Base-by-base conservation (phyloP, 1,284 basidiomycete species). In the Puccinia hordei region DNA sequence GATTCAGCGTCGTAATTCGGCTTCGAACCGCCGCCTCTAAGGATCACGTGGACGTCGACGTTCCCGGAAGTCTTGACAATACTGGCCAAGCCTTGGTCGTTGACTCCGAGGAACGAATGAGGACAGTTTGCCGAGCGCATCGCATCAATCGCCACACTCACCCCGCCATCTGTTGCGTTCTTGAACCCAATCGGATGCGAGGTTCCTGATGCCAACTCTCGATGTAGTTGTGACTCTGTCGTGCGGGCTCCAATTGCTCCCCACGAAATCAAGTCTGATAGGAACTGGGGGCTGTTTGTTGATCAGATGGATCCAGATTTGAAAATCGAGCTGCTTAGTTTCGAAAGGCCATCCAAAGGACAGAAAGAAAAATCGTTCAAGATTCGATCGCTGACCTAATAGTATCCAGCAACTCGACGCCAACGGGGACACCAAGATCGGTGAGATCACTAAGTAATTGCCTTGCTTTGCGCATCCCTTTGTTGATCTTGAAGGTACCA, bases 171-270 rank as follows among this genome's bases (percentile, higher is more conserved):
- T 1, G 73, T 80, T 17, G 24, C 89, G 84, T 89, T 89, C 85
- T 90, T 90, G 88, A 90, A 90, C n/a, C 89, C 89, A 35, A 95
- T 94, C 12, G 92, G 91, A 92, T 96, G 94, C 35, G 92, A 93
- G 15, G 96, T 88, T 0, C 92, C 94, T 24, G 91, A 93, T 2
- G 90, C 90, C 19, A 95, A 87, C 87, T 97, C 95, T 81, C 94
- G 90, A 85, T 96, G 94, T 13, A 97, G 90, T 86, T 99, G 96
- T 2, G 93, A 95, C 86, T 99, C 96, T 12, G 96, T 98, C 6
- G 95, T 99, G 76, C 96, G 90, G 0, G 97, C 97, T 65, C 96
- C 96, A 82, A 99, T 98, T 2, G 96, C 96, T 75, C 96, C 96
- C 96, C 96, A 99, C 1, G 92, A 91, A 74, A 98, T 93, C 38